Conservation (phyloP, 257 asterid species). For the Solanum microdontum region DNA sequence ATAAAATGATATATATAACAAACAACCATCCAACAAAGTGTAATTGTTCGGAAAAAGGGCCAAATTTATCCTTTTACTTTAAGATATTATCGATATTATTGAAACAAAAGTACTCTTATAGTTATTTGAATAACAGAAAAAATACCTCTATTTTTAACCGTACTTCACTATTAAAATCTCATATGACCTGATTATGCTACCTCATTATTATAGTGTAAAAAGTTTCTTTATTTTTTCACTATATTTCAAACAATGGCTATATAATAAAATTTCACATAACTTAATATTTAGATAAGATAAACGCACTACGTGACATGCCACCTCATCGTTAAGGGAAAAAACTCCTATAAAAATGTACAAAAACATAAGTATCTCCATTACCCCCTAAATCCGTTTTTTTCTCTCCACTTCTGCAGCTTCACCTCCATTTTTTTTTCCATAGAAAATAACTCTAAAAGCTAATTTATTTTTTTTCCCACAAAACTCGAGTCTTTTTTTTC, state of each 20-base stretch:
- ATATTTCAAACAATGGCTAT: too few species aligned
- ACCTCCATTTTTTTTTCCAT: conserved; percentile 3
- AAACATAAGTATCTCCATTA: neutral
- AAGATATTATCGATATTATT: neutral
- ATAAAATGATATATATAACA: neutral
- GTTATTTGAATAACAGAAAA: neutral
- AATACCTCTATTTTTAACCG: neutral
- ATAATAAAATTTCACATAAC: neutral
- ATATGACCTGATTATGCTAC: neutral
- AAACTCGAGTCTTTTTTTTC: neutral
- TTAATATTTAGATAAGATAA: too few species aligned
- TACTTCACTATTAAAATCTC: neutral
- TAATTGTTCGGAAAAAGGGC: too few species aligned
- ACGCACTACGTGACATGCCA: neutral
- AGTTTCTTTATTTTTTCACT: too few species aligned
- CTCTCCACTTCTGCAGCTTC: neutral
- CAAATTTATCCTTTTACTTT: neutral
- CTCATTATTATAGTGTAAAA: neutral
- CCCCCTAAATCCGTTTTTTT: conserved; percentile 13
- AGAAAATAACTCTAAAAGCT: conserved; percentile 26
- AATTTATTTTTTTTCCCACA: neutral
- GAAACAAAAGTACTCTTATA: neutral
- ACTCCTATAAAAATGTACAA: neutral
- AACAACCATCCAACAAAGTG: too few species aligned
- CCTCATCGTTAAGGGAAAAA: neutral